Conservation (phyloP, 306 rosid genomes). For the Psophocarpus tetragonolobus region DNA sequence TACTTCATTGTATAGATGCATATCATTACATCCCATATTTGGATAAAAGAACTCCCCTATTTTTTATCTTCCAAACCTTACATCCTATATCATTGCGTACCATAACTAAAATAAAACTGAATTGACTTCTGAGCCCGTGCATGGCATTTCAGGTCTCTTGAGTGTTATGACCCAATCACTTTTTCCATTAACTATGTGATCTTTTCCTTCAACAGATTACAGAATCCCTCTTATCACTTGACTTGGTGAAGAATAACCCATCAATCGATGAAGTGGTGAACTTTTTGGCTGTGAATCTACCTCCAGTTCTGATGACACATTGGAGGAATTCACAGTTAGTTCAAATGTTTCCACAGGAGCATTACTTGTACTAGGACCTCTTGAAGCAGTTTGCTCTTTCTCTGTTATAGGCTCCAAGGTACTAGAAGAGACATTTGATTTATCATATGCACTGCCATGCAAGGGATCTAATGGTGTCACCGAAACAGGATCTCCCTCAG, state of each 20-base stretch:
- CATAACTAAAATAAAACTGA: not conserved
- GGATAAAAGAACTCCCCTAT: constrained; percentile 8
- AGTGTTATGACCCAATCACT: not conserved
- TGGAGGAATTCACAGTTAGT: constrained; percentile 40
- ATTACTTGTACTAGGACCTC: constrained; percentile 35
- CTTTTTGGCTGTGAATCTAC: constrained; percentile 33
- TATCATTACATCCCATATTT: constrained; percentile 3
- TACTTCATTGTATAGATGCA: not conserved
- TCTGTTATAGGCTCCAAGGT: constrained; percentile 35
- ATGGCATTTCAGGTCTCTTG: constrained; percentile 3
- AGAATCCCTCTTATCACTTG: constrained; percentile 55
- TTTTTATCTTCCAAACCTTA: constrained; percentile 22
- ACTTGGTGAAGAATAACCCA: constrained; percentile 92
- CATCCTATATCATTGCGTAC: no score
- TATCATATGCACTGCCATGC: constrained; percentile 13
- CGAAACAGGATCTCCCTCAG: constrained; percentile 49
- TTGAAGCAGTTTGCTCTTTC: constrained; percentile 40
- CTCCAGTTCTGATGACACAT: constrained; percentile 44
- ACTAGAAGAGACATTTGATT: constrained; percentile 30
- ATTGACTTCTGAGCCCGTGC: not conserved
- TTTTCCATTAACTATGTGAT: constrained; percentile 37
- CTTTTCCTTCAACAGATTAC: constrained; percentile 32
- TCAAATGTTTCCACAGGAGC: constrained; percentile 30
- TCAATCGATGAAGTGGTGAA: constrained; percentile 84
- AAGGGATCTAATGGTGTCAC: constrained; percentile 17